phyloP scores from a whole-genome alignment of 345 rosid genomes.

The Theobroma cacao region DNA sequence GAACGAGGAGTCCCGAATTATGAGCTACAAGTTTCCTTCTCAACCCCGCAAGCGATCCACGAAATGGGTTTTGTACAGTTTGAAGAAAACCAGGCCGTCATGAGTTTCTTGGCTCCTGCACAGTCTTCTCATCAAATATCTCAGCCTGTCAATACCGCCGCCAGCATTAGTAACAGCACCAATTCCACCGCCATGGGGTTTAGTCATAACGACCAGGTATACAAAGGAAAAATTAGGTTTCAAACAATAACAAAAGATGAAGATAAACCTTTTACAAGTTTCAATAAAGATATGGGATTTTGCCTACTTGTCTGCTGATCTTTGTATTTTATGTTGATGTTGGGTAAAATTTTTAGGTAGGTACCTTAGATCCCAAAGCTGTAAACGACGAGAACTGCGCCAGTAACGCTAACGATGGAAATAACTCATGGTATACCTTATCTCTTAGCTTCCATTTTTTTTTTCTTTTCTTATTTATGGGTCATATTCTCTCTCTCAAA shows the following conservation, averaged over 20 bases:
- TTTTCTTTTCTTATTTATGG: constrained; percentile 4
- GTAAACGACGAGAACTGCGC: constrained; percentile 39
- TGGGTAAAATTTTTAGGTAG: constrained; percentile 31
- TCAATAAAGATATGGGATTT: neutral
- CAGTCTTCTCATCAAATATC: constrained; percentile 34
- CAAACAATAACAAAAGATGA: neutral
- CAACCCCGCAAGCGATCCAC: constrained; percentile 53
- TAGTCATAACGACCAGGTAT: constrained; percentile 45
- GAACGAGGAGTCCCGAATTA: constrained; percentile 47
- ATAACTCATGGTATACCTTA: constrained; percentile 40
- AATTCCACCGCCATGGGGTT: constrained; percentile 40
- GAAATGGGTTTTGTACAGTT: constrained; percentile 77
- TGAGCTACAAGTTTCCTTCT: constrained; percentile 61
- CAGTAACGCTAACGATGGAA: constrained; percentile 37
- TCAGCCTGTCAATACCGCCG: constrained; percentile 29
- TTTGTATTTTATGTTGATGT: constrained; percentile 9
- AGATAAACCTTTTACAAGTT: neutral
- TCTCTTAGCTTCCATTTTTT: neutral
- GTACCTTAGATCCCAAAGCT: constrained; percentile 47
- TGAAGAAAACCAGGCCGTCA: constrained; percentile 62
- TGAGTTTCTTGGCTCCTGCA: constrained; percentile 65
- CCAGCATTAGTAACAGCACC: constrained; percentile 5
- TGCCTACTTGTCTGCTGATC: neutral
- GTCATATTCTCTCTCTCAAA: neutral
- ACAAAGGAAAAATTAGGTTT: constrained; percentile 7